phyloP scores from a whole-genome alignment of 2,329 filamentous ascomycete genomes.

The Proliferodiscus dingleyae region DNA sequence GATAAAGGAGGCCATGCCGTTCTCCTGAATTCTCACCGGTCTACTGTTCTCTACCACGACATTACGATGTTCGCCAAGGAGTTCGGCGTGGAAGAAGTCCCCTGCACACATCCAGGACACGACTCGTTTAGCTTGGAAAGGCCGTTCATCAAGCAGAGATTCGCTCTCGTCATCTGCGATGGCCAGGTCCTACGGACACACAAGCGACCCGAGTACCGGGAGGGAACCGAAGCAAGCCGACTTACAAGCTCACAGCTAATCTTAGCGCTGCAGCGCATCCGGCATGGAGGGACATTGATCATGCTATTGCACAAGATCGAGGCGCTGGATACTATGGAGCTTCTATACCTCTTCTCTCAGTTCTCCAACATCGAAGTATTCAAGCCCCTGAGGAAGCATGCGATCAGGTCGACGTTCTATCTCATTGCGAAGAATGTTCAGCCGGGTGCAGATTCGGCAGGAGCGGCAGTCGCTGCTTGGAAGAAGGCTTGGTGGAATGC shows the following conservation, averaged over 20 bases:
- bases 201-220: conserved; percentile 17
- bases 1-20: conserved; percentile 22
- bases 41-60: conserved; percentile 12
- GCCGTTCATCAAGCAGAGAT: conserved; percentile 20
- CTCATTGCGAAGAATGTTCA: conserved; percentile 24
- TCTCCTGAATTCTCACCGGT: conserved; percentile 4
- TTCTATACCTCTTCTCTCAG: conserved; percentile 21
- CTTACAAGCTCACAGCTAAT: conserved; percentile 22
- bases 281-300: conserved; percentile 18
- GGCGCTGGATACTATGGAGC: conserved; percentile 12
- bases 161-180: conserved; percentile 27
- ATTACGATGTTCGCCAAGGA: conserved; percentile 20
- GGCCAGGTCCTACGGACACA: conserved; percentile 25
- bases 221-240: conserved; percentile 15
- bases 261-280: conserved; percentile 20
- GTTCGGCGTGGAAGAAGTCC: conserved; percentile 13
- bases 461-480: conserved; percentile 16
- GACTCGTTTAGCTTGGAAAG: conserved; percentile 11
- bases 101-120: conserved; percentile 12
- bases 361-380: conserved; percentile 22
- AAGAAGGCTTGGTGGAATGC: conserved; percentile 20
- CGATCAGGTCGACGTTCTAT: conserved; percentile 23
- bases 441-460: conserved; percentile 8
- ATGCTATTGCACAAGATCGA: conserved; percentile 26
- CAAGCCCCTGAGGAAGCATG: conserved; percentile 23